Conservation (phyloP, 2,329 filamentous ascomycete species). For the Talaromyces marneffei region DNA sequence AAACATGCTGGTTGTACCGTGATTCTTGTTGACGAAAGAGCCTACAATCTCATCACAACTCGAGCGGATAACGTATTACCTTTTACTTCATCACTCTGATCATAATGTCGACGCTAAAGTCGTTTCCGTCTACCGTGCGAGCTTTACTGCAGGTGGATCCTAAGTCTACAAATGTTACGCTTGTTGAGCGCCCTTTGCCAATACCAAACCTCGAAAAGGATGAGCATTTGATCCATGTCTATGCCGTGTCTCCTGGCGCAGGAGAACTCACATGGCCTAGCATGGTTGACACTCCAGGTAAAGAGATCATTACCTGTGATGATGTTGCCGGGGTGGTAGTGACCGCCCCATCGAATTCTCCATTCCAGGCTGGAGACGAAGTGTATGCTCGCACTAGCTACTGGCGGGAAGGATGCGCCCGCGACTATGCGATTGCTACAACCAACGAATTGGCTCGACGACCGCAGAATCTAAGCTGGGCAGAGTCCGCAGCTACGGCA, state of each 20-base stretch:
- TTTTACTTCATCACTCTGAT: neutral
- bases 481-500: conserved; percentile 33
- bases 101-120: neutral
- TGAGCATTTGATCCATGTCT: conserved; percentile 39
- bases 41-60: neutral
- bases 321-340: neutral
- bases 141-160: neutral
- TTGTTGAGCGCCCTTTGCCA: conserved; percentile 13
- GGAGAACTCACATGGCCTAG: conserved; percentile 43
- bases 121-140: neutral
- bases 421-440: conserved; percentile 34
- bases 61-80: neutral
- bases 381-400: conserved; percentile 36
- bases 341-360: neutral
- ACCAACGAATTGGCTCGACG: conserved; percentile 35
- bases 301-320: neutral
- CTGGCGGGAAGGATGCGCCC: conserved; percentile 35
- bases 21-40: neutral
- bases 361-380: conserved; percentile 32
- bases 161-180: neutral
- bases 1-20: neutral
- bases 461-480: conserved; percentile 29
- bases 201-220: conserved; percentile 19
- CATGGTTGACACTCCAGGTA: conserved; percentile 24
- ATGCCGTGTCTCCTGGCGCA: conserved; percentile 36